Conservation (phyloP, 495 filamentous ascomycete species). For the Bathelium albidoporum region DNA sequence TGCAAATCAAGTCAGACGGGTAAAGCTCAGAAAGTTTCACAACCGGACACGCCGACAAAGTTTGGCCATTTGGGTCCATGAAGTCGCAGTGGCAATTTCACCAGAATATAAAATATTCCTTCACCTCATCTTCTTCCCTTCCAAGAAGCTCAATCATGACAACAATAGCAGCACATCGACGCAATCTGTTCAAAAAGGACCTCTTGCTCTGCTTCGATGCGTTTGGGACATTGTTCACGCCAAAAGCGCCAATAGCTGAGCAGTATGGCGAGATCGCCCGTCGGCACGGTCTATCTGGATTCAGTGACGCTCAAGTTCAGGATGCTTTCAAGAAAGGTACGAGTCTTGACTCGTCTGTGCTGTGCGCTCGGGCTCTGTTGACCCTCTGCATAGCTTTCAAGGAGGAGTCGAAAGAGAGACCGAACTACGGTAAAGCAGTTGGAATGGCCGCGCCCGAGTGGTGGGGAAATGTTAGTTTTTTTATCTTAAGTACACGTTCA, state of each 20-base stretch:
- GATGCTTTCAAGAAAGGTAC: conserved; percentile 31
- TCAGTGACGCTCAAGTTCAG: conserved; percentile 28
- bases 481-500: neutral
- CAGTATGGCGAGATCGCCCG: conserved; percentile 55
- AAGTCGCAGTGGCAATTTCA: too few species aligned
- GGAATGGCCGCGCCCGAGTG: conserved; percentile 50
- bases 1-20: too few species aligned
- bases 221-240: conserved; percentile 65
- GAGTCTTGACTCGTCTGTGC: neutral
- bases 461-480: conserved; percentile 51
- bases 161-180: neutral
- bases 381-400: conserved; percentile 39
- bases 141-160: neutral
- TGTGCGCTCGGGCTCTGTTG: neutral
- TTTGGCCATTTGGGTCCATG: too few species aligned
- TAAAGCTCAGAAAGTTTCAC: too few species aligned
- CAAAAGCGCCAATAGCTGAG: conserved; percentile 45
- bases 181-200: conserved; percentile 26
- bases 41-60: too few species aligned
- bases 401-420: conserved; percentile 37
- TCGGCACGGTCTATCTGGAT: conserved; percentile 41
- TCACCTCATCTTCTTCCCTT: neutral
- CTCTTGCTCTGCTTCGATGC: conserved; percentile 65
- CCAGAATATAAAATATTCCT: neutral
- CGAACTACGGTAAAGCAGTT: conserved; percentile 57